Evolutionary conservation across 345 rosid genomes (phyloP).

Genomic region (Rhizophora mangle): DNA sequence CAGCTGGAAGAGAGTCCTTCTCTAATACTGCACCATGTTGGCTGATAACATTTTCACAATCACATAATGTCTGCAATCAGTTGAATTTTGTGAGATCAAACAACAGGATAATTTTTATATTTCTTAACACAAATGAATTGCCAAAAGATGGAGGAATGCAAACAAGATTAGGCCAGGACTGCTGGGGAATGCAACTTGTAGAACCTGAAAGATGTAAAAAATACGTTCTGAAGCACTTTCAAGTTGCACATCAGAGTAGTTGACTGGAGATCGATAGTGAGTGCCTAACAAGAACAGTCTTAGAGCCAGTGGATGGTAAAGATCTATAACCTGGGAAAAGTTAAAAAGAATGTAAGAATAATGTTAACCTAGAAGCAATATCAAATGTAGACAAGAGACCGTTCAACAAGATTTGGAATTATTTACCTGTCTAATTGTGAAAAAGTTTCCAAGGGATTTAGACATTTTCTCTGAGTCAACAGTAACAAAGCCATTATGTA

Average conservation of each 20-base stretch:
- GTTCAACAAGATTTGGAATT: neutral
- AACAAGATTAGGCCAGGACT: neutral
- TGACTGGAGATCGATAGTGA: conserved; percentile 91
- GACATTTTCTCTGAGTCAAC: conserved; percentile 98
- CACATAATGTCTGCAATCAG: conserved; percentile 70
- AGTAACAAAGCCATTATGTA: conserved; percentile 95
- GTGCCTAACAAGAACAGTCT: conserved; percentile 85
- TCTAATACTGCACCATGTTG: conserved; percentile 35
- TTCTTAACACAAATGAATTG: neutral
- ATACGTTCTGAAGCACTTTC: conserved; percentile 95
- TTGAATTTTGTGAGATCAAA: conserved; percentile 17
- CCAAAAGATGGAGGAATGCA: neutral
- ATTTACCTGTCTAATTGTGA: conserved; percentile 86
- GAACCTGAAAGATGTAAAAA: conserved; percentile 90
- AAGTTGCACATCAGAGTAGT: conserved; percentile 73
- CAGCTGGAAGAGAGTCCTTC: conserved; percentile 44
- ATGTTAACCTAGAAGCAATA: neutral
- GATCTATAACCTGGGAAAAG: conserved; percentile 59
- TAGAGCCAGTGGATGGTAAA: conserved; percentile 84
- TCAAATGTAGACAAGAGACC: neutral
- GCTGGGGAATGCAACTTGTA: neutral
- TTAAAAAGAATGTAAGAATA: conserved; percentile 6
- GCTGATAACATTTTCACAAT: conserved; percentile 56
- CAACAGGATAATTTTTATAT: neutral
- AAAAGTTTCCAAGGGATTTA: conserved; percentile 93